These are phyloP conservation scores for Oryza glaberrima DNA, from an alignment of 176 grass and related monocot species.

Conservation along the genomic window DNA sequence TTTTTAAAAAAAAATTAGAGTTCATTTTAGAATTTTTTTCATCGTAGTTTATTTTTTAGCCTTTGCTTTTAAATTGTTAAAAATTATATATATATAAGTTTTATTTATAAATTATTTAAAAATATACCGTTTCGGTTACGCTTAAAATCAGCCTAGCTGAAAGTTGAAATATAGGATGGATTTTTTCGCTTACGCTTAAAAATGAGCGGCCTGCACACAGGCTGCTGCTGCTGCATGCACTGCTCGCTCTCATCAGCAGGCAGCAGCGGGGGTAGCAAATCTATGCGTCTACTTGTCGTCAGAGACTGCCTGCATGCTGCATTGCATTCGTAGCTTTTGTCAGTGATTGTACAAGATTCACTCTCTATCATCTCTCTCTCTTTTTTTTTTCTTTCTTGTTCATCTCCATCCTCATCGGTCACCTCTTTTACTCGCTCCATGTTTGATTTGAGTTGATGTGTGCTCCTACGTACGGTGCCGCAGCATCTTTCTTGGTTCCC, in stretches of 20 bases:
- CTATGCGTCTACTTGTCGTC: constrained; percentile 27
- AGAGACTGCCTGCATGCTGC: constrained; percentile 19
- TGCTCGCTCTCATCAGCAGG: background rate
- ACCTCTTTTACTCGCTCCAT: background rate
- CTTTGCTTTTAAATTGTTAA: too few species aligned
- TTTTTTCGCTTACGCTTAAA: too few species aligned
- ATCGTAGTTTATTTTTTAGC: too few species aligned
- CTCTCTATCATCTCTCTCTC: background rate
- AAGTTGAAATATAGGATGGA: too few species aligned
- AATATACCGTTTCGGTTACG: too few species aligned
- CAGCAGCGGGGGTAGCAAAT: constrained; percentile 23
- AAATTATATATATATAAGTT: too few species aligned
- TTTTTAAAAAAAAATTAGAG: too few species aligned
- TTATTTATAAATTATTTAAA: too few species aligned
- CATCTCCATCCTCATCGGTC: constrained; percentile 25
- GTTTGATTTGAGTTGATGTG: constrained; percentile 11
- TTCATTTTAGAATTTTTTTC: too few species aligned
- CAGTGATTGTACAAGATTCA: constrained; percentile 36
- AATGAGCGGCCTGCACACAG: too few species aligned
- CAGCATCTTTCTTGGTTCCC: constrained; percentile 60
- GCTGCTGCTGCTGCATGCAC: background rate
- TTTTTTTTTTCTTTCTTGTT: constrained; percentile 24
- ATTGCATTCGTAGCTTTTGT: constrained; percentile 15
- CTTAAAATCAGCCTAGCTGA: too few species aligned
- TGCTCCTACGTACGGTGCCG: constrained; percentile 24